Conservation (phyloP, 495 filamentous ascomycete species). For the Penicillium canescens region DNA sequence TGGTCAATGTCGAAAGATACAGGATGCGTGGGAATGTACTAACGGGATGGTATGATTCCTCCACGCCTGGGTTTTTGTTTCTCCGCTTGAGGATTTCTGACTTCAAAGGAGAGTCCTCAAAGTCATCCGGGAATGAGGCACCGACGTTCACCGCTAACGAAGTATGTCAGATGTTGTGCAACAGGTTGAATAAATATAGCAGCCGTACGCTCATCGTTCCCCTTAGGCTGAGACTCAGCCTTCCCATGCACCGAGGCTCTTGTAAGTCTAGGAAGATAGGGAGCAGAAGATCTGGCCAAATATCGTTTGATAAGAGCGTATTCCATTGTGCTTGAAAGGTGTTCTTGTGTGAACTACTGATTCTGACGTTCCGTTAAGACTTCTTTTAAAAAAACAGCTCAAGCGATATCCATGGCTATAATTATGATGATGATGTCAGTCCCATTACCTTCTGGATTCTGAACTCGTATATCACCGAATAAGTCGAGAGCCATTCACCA, state of each 20-base stretch:
- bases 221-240: neutral
- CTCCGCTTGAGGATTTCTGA: neutral
- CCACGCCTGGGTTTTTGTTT: neutral
- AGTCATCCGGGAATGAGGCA: conserved; percentile 1
- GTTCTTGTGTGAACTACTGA: too few species aligned
- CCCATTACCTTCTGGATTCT: too few species aligned
- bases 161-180: neutral
- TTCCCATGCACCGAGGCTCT: neutral
- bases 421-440: too few species aligned
- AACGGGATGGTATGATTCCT: conserved; percentile 2
- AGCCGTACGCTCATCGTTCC: neutral
- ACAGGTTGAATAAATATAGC: neutral
- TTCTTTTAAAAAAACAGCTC: too few species aligned
- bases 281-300: neutral
- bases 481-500: too few species aligned
- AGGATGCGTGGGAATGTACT: neutral
- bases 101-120: conserved; percentile 1
- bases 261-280: neutral
- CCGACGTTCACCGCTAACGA: neutral
- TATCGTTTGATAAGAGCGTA: too few species aligned
- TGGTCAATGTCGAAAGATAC: neutral
- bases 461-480: too few species aligned
- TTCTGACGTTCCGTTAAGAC: too few species aligned
- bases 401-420: too few species aligned
- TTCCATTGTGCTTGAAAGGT: too few species aligned